phyloP scores from a whole-genome alignment of 2,329 filamentous ascomycete genomes.

The Colletotrichum spinosum region DNA sequence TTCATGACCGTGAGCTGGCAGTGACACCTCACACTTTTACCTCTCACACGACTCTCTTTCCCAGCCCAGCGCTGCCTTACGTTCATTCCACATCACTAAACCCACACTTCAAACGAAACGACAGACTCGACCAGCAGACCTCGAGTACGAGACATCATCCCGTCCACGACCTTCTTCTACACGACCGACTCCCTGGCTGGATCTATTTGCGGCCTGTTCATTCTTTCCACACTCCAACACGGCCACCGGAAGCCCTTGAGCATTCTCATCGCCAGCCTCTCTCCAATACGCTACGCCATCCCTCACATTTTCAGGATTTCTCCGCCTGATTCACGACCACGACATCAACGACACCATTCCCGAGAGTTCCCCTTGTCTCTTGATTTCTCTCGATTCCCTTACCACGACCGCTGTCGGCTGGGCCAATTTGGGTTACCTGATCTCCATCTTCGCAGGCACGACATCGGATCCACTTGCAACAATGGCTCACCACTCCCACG shows the following conservation, averaged over 20 bases:
- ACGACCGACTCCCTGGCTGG: conserved; percentile 28
- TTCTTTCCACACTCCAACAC: conserved; percentile 33
- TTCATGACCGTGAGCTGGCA: conserved; percentile 35
- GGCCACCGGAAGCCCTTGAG: conserved; percentile 6
- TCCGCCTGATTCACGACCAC: conserved; percentile 25
- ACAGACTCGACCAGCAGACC: conserved; percentile 9
- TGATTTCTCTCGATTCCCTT: neutral
- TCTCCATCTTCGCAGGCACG: neutral
- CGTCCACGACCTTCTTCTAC: conserved; percentile 11
- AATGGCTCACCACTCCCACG: conserved; percentile 35
- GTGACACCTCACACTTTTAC: conserved; percentile 26
- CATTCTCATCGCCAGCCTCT: conserved; percentile 25
- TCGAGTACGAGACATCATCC: conserved; percentile 6
- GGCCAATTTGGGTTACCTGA: conserved; percentile 5
- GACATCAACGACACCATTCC: conserved; percentile 26
- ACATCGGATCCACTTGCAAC: neutral
- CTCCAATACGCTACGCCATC: neutral
- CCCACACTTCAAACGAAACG: conserved; percentile 12
- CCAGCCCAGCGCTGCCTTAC: conserved; percentile 36
- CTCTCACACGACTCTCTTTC: conserved; percentile 33
- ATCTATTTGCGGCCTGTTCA: conserved; percentile 24
- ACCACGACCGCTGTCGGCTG: conserved; percentile 26
- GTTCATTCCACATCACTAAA: conserved; percentile 30
- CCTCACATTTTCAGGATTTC: conserved; percentile 24
- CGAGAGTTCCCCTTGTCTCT: neutral